Base-by-base conservation (phyloP, 345 rosid species). In the Erodium maritimum region DNA sequence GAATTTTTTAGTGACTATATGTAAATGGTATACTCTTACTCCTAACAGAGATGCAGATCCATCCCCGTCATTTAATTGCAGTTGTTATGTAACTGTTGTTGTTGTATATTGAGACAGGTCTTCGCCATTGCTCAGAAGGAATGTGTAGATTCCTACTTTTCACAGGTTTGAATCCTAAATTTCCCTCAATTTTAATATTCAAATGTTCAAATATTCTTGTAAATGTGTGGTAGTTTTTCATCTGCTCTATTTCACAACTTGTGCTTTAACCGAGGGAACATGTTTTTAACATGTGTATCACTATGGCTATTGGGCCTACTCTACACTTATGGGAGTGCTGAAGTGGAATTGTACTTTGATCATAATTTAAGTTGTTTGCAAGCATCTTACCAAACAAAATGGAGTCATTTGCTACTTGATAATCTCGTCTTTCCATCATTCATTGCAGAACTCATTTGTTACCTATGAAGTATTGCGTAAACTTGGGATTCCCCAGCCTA, bases 101-200 rank as follows among this genome's bases (percentile, higher is more conserved):
- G 18, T 67, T 23, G 24, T 61, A 58, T 46, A 57, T 20, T 74
- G 63, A 64, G 7, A 59, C 89, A 91, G 99, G 95, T 82, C 62
- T 91, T 91, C 65, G 83, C 99, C 55, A 69, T 57, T 71, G 95
- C 95, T 56, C 99, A 91, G 71, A 86, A 75, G 79, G 96, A 91
- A 70, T 86, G 99, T 25, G 78, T 89, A 22, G 95, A 86, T 73
- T 88, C 99, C 50, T 81, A 80, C 71, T 88, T 86, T 67, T 91
- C 95, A 21, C 99, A 88, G 99, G 99, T 91, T 65, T 62, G 75
- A 12, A 50, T 42, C 61, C 51, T 46, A 29, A 63, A 37, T 23
- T 60, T 37, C 17, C 50, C 13, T 58, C 1, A 4, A 54, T 10
- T 61, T 50, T 54, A 24, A 56, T 5, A 48, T 22, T 17, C 33